Conservation (phyloP, 805 yeast species). For the Ogataea trehalophila region DNA sequence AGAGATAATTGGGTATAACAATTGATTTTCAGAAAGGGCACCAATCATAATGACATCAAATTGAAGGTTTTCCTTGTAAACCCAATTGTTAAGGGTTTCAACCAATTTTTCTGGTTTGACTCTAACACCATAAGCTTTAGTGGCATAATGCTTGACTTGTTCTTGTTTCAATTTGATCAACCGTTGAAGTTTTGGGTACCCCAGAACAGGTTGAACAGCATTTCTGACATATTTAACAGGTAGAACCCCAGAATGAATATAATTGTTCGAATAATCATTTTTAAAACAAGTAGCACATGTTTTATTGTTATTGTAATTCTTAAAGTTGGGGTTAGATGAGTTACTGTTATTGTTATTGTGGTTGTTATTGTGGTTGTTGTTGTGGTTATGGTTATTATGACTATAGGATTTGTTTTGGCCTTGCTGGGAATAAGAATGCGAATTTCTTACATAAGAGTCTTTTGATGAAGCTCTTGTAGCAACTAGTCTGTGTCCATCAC, state of each 20-base stretch:
- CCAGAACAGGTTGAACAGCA: slow-evolving; percentile 60
- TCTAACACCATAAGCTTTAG: slow-evolving; percentile 63
- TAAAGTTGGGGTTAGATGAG: too few relatives aligned
- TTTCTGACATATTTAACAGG: slow-evolving; percentile 69
- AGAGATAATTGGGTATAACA: slow-evolving; percentile 55
- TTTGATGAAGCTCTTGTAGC: slow-evolving; percentile 19
- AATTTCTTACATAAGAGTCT: slow-evolving; percentile 4
- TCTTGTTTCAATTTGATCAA: slow-evolving; percentile 59
- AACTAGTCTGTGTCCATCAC: slow-evolving; percentile 22
- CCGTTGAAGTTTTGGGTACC: slow-evolving; percentile 78
- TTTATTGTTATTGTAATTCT: slow-evolving; percentile 6
- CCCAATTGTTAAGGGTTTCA: slow-evolving; percentile 58
- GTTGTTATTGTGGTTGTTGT: slow-evolving; percentile 3
- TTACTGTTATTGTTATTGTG: slow-evolving; percentile 6
- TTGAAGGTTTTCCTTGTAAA: slow-evolving; percentile 46
- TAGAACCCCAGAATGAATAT: slow-evolving; percentile 53
- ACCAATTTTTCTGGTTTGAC: slow-evolving; percentile 50
- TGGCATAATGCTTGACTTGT: slow-evolving; percentile 50
- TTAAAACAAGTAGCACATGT: slow-evolving; percentile 30
- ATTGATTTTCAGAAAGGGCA: slow-evolving; percentile 71
- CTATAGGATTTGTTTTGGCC: neutral
- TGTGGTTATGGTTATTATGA: neutral
- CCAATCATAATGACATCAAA: slow-evolving; percentile 94
- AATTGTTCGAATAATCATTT: slow-evolving; percentile 72
- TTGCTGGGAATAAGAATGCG: too few relatives aligned